Percentiles rank a stretch among this genome's conserved stretches.
Evolutionary conservation across 257 asterid genomes (phyloP).

Genomic region (Solanum medicagineum): DNA sequence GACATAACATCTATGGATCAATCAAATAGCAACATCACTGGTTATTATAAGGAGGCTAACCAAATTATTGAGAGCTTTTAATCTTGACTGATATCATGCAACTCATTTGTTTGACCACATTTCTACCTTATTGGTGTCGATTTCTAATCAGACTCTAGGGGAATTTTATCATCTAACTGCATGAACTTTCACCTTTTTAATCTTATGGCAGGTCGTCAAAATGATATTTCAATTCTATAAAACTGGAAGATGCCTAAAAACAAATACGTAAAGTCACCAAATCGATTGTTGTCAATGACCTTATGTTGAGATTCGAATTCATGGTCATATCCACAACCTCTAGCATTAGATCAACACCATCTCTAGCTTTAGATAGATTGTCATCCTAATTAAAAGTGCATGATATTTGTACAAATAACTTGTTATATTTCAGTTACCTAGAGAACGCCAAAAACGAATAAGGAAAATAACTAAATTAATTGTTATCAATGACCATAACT

Average conservation of each 20-base stretch:
- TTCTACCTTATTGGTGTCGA: background rate
- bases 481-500: background rate
- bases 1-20: background rate
- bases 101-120: background rate
- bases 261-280: too few species aligned
- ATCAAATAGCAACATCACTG: background rate
- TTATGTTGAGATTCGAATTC: background rate
- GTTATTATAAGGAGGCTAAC: background rate
- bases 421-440: background rate
- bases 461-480: background rate
- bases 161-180: background rate
- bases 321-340: background rate
- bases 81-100: background rate
- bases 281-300: too few species aligned
- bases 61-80: background rate
- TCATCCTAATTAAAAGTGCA: background rate
- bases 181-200: too few species aligned
- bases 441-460: background rate
- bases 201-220: too few species aligned
- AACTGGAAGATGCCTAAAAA: background rate
- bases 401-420: background rate
- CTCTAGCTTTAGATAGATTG: too few species aligned
- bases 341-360: background rate
- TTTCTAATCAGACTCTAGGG: background rate
- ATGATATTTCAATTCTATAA: background rate